Percentiles rank a stretch among this genome's conserved stretches.
phyloP scores from a whole-genome alignment of 768 basidiomycete genomes.

The Wakefieldia striispora region DNA sequence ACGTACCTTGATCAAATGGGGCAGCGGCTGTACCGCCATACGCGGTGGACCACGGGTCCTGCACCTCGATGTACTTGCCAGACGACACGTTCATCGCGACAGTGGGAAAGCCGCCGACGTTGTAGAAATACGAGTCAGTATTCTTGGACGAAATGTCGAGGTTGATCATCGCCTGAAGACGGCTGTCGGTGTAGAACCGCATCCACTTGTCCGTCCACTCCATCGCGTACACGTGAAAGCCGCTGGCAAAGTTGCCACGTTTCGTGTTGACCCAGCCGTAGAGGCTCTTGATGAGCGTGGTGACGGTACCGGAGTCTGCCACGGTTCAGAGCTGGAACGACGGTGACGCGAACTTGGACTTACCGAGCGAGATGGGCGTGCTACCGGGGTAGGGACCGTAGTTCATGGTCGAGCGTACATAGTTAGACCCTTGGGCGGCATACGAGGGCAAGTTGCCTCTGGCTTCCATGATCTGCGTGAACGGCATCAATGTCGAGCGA shows the following conservation, averaged over 20 bases:
- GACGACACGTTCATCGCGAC: conserved; percentile 44
- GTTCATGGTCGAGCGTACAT: conserved; percentile 56
- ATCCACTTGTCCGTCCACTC: conserved; percentile 61
- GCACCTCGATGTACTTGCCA: conserved; percentile 37
- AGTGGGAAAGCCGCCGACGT: conserved; percentile 48
- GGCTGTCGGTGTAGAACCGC: conserved; percentile 51
- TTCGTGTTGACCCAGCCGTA: conserved; percentile 38
- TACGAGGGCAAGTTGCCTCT: conserved; percentile 47
- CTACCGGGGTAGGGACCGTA: conserved; percentile 55
- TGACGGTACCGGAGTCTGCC: conserved; percentile 10
- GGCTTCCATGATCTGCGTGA: conserved; percentile 50
- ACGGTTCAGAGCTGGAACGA: neutral
- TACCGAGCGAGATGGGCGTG: conserved; percentile 32
- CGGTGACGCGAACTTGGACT: neutral
- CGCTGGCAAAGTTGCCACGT: conserved; percentile 44
- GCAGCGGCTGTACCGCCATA: conserved; percentile 45
- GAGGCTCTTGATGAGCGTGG: conserved; percentile 33
- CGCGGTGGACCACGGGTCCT: conserved; percentile 48
- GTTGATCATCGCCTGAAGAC: conserved; percentile 50
- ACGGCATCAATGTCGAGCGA: neutral
- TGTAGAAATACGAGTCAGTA: conserved; percentile 50
- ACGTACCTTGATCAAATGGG: conserved; percentile 38
- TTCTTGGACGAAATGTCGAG: conserved; percentile 42
- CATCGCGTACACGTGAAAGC: conserved; percentile 53
- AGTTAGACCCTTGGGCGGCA: conserved; percentile 43